Conservation (phyloP, 106 monocot species). For the Narthecium ossifragum region DNA sequence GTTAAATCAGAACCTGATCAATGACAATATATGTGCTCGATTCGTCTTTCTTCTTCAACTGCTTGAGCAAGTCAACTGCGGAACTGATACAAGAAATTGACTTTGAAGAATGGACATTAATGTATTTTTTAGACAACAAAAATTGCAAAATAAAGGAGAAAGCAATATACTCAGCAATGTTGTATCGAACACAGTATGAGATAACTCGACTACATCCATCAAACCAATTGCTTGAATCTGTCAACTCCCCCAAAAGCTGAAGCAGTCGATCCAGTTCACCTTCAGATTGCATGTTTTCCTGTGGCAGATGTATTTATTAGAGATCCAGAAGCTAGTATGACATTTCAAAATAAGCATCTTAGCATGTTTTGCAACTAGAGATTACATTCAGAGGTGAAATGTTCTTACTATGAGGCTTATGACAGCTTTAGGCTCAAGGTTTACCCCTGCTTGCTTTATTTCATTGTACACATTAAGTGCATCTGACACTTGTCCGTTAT, state of each 20-base stretch:
- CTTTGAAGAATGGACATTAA: slow-evolving; percentile 9
- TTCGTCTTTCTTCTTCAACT: slow-evolving; percentile 60
- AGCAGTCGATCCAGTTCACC: slow-evolving; percentile 62
- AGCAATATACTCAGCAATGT: slow-evolving; percentile 37
- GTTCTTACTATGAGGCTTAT: slow-evolving; percentile 67
- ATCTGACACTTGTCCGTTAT: slow-evolving; percentile 60
- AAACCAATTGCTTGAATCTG: slow-evolving; percentile 57
- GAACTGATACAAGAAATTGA: slow-evolving; percentile 5
- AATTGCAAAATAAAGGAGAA: too few species aligned
- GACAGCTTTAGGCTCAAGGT: slow-evolving; percentile 56
- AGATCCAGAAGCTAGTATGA: too few species aligned
- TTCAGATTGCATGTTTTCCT: slow-evolving; percentile 53
- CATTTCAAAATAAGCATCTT: too few species aligned
- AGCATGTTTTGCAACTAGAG: too few species aligned
- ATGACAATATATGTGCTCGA: slow-evolving; percentile 44
- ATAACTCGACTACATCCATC: slow-evolving; percentile 79
- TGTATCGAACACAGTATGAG: slow-evolving; percentile 61
- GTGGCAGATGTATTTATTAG: not conserved
- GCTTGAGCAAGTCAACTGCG: slow-evolving; percentile 59
- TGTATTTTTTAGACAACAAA: not conserved
- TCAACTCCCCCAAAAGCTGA: slow-evolving; percentile 62
- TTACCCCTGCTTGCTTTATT: slow-evolving; percentile 60
- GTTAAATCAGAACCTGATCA: too few species aligned
- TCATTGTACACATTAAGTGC: slow-evolving; percentile 68
- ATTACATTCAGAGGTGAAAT: too few species aligned